Base-by-base conservation (phyloP, 2,329 filamentous ascomycete species). In the Setomelanomma holmii region DNA sequence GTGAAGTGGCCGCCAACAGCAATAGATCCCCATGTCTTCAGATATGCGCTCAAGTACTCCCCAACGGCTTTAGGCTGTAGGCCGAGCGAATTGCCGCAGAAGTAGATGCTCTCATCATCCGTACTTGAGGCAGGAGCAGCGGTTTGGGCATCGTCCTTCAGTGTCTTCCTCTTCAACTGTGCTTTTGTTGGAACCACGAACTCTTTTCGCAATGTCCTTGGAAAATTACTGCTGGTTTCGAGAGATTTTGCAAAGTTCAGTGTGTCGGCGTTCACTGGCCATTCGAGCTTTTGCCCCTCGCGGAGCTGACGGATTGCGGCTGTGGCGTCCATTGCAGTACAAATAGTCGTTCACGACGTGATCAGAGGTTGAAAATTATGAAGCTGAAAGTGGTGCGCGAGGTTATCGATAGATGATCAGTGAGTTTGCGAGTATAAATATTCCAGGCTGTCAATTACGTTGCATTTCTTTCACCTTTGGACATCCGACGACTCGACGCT, bases 51-150 rank as follows among this genome's bases (percentile, higher is more conserved):
- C 57, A 96, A 75, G 58, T 90, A 85, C n/a, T 81, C 76, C 14
- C 83, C 79, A 0, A 88, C 85, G 5, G 84, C 83, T 56, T 84
- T 86, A 22, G 92, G 91, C 72, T 96, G 92, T 1, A 93, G 84
- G 30, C 92, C 92, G 1, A 96, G 82, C 0, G 91, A 96, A 77
- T 96, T 96, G 47, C 92, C 92, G 62, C 91, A 93, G 56, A 96
- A 87, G 74, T 96, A 96, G 50, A 90, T 87, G 56, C 81, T 83
- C 46, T 77, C 75, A 11, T 81, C 67, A 7, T 72, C 71, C 8
- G 65, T 56, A n/a, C 73, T 64, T 36, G 72, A 72, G 5, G 63
- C 66, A 21, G 50, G 40, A 7, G 60, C 61, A 21, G 63, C 51
- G 3, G 67, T 68, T 46, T 57, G 58, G 23, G 63, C 50, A 19